phyloP scores from a whole-genome alignment of 352 stramenopile species.

The Phytophthora fragariae region DNA sequence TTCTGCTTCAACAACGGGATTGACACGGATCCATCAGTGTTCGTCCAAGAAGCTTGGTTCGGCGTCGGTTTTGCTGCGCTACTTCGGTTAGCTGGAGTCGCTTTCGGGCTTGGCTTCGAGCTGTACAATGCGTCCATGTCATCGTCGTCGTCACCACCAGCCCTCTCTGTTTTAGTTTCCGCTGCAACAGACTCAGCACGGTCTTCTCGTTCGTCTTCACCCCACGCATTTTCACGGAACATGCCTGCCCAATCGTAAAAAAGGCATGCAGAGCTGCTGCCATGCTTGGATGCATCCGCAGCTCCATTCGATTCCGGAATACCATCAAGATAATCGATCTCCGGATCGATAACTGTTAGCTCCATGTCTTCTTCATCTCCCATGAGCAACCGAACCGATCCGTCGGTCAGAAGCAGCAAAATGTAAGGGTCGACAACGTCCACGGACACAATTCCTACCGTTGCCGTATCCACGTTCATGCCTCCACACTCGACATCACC shows the following conservation, averaged over 20 bases:
- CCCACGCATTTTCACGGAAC: slow-evolving; percentile 73
- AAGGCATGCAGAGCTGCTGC: slow-evolving; percentile 76
- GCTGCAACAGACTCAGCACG: slow-evolving; percentile 17
- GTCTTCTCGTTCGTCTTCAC: slow-evolving; percentile 59
- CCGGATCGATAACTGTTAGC: slow-evolving; percentile 80
- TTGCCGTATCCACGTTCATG: slow-evolving; percentile 82
- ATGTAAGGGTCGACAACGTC: slow-evolving; percentile 89
- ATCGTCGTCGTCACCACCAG: slow-evolving; percentile 60
- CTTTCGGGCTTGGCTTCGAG: slow-evolving; percentile 47
- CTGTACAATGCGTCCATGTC: slow-evolving; percentile 81
- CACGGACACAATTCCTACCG: slow-evolving; percentile 82
- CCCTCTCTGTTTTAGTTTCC: slow-evolving; percentile 20
- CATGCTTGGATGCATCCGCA: slow-evolving; percentile 33
- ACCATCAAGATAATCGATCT: slow-evolving; percentile 64
- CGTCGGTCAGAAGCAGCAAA: slow-evolving; percentile 81
- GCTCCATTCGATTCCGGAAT: slow-evolving; percentile 39
- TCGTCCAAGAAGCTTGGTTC: slow-evolving; percentile 21
- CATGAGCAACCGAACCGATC: slow-evolving; percentile 81
- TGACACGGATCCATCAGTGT: slow-evolving; percentile 54
- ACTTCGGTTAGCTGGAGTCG: slow-evolving; percentile 18
- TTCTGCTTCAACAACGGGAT: slow-evolving; percentile 58
- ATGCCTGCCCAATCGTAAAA: slow-evolving; percentile 89
- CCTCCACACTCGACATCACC: slow-evolving; percentile 82
- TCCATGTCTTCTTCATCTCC: slow-evolving; percentile 86
- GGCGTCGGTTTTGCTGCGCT: slow-evolving; percentile 13